These are phyloP conservation scores for Fomes fomentarius DNA, from an alignment of 1,284 basidiomycete genomes.

Conservation along the genomic window DNA sequence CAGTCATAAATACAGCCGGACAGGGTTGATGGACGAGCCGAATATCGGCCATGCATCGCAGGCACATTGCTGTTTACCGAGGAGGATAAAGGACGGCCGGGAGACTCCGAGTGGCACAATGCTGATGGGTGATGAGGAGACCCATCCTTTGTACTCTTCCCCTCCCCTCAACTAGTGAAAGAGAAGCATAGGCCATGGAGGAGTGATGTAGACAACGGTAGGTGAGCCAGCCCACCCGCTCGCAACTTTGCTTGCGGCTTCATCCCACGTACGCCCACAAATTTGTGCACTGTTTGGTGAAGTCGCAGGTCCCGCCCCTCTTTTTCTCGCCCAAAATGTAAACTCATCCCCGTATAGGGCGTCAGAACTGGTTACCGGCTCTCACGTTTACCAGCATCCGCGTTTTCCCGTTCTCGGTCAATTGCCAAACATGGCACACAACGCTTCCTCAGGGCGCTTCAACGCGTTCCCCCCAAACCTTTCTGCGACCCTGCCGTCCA, in stretches of 20 bases:
- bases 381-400: conserved; percentile 28
- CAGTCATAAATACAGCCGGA: conserved; percentile 1
- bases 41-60: conserved; percentile 9
- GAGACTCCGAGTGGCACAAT: conserved; percentile 19
- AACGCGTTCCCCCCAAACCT: conserved; percentile 22
- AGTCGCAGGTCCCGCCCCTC: conserved; percentile 21
- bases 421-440: conserved; percentile 30
- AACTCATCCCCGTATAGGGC: conserved; percentile 16
- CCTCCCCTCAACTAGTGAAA: conserved; percentile 6
- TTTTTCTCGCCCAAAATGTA: conserved; percentile 13
- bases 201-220: conserved; percentile 4
- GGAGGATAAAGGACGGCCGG: conserved; percentile 14
- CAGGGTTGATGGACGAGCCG: neutral
- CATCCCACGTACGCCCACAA: conserved; percentile 22
- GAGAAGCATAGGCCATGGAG: neutral
- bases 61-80: conserved; percentile 10
- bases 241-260: neutral
- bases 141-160: conserved; percentile 4
- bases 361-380: conserved; percentile 12
- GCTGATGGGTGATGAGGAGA: conserved; percentile 8
- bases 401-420: conserved; percentile 28
- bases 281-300: conserved; percentile 9
- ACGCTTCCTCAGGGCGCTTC: conserved; percentile 29
- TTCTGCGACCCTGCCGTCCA: conserved; percentile 21
- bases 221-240: conserved; percentile 2